phyloP scores from a whole-genome alignment of 2,329 filamentous ascomycete species.

The Aspergillus quadricinctus region DNA sequence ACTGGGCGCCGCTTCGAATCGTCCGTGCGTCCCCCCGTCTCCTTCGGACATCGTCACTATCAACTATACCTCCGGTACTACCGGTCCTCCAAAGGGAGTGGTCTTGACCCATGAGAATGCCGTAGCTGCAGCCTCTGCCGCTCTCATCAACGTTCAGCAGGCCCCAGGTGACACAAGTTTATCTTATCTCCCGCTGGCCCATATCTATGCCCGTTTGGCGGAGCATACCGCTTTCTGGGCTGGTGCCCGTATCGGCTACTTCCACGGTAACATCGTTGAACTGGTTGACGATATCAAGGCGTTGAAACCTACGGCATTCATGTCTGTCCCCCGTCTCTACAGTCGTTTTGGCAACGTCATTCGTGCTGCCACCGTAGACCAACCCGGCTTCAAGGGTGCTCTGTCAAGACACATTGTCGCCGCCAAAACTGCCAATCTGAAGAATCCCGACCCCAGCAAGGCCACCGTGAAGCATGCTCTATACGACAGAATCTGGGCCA shows the following conservation, averaged over 20 bases:
- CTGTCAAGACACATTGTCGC: conserved; percentile 75
- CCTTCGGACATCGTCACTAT: conserved; percentile 75
- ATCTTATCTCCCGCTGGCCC: conserved; percentile 89
- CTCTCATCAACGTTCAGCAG: conserved; percentile 51
- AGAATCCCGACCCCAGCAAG: conserved; percentile 61
- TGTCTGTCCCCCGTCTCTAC: conserved; percentile 85
- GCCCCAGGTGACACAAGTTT: conserved; percentile 61
- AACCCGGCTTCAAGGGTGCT: conserved; percentile 72
- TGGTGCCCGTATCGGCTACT: conserved; percentile 79
- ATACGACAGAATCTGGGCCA: conserved; percentile 73
- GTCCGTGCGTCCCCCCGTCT: conserved; percentile 65
- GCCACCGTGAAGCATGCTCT: conserved; percentile 58
- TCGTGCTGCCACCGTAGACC: conserved; percentile 71
- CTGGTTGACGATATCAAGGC: conserved; percentile 89
- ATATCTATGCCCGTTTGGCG: conserved; percentile 84
- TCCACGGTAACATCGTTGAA: conserved; percentile 83
- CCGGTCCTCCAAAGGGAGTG: conserved; percentile 61
- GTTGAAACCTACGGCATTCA: conserved; percentile 75
- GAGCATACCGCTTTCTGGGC: conserved; percentile 71
- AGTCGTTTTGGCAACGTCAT: conserved; percentile 86
- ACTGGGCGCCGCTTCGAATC: conserved; percentile 66
- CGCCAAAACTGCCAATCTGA: conserved; percentile 75
- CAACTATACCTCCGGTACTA: conserved; percentile 64
- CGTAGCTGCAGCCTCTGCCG: conserved; percentile 64
- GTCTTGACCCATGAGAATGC: conserved; percentile 75